phyloP scores from a whole-genome alignment of 1,139 yeast species.

The Debaryomycetaceae sp. region DNA sequence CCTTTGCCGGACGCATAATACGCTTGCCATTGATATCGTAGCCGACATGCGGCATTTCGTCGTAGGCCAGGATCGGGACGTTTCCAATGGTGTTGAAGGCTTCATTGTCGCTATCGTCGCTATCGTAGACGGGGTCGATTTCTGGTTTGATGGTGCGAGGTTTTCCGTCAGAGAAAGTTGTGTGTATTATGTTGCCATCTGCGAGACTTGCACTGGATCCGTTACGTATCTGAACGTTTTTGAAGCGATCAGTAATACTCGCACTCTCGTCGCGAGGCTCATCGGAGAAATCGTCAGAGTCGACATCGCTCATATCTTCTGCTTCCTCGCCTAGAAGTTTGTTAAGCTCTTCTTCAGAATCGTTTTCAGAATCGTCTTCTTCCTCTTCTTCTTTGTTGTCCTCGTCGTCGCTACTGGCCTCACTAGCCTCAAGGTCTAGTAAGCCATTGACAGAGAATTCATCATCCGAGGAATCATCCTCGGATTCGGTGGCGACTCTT shows the following conservation, averaged over 20 bases:
- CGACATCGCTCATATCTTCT: slow-evolving; percentile 17
- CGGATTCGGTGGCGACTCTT: slow-evolving; percentile 7
- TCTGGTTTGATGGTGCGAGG: slow-evolving; percentile 74
- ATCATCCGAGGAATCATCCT: slow-evolving; percentile 12
- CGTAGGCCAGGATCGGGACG: slow-evolving; percentile 86
- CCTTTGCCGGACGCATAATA: slow-evolving; percentile 97
- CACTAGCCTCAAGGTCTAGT: slow-evolving; percentile 12
- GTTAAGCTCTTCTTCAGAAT: slow-evolving; percentile 56
- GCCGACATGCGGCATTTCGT: slow-evolving; percentile 95
- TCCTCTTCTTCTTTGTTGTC: slow-evolving; percentile 8
- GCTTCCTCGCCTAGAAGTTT: slow-evolving; percentile 43
- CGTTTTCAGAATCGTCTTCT: slow-evolving; percentile 20
- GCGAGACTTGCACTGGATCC: slow-evolving; percentile 28
- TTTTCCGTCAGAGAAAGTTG: slow-evolving; percentile 70
- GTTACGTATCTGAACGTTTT: slow-evolving; percentile 41
- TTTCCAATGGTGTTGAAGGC: slow-evolving; percentile 85
- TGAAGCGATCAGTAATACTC: slow-evolving; percentile 44
- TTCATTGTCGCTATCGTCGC: slow-evolving; percentile 86
- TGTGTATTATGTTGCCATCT: slow-evolving; percentile 19
- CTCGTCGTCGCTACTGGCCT: slow-evolving; percentile 3
- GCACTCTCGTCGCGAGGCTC: slow-evolving; percentile 39
- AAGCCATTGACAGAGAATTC: slow-evolving; percentile 20
- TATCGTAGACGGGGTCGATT: slow-evolving; percentile 84
- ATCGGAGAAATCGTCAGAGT: slow-evolving; percentile 34
- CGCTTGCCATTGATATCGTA: slow-evolving; percentile 95